These are phyloP conservation scores for Flaveria robusta DNA, from an alignment of 129 eudicot species.

Conservation along the genomic window DNA sequence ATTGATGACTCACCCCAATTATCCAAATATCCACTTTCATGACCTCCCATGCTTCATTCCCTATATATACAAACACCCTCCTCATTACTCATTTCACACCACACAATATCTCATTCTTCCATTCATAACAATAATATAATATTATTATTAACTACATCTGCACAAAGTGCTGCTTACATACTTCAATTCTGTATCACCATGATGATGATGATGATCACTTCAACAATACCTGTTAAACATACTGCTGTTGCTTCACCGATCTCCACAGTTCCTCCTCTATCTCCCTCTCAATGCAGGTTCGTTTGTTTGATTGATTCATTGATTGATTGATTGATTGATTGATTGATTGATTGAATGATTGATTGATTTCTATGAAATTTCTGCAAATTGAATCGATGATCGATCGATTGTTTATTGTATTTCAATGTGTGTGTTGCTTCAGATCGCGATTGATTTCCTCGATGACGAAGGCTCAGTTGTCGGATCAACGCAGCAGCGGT, in stretches of 20 bases:
- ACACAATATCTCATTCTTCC: slow-evolving; percentile 1
- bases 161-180: no score
- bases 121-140: background rate
- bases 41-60: slow-evolving; percentile 19
- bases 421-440: background rate
- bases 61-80: slow-evolving; percentile 3
- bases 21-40: slow-evolving; percentile 26
- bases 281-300: background rate
- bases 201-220: slow-evolving; percentile 4
- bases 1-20: slow-evolving; percentile 24
- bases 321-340: no score
- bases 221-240: background rate
- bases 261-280: slow-evolving; percentile 20
- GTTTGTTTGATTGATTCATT: no score
- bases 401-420: no score
- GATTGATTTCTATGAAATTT: no score
- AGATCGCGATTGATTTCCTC: slow-evolving; percentile 22
- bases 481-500: slow-evolving; percentile 28
- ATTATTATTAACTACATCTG: no score
- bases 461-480: slow-evolving; percentile 29
- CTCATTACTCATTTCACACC: slow-evolving; percentile 10
- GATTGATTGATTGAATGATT: no score
- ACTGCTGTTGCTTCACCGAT: slow-evolving; percentile 29
- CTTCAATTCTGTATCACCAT: background rate
- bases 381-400: no score